Conservation (phyloP, 2,329 filamentous ascomycete species). For the Fonsecaea multimorphosa region DNA sequence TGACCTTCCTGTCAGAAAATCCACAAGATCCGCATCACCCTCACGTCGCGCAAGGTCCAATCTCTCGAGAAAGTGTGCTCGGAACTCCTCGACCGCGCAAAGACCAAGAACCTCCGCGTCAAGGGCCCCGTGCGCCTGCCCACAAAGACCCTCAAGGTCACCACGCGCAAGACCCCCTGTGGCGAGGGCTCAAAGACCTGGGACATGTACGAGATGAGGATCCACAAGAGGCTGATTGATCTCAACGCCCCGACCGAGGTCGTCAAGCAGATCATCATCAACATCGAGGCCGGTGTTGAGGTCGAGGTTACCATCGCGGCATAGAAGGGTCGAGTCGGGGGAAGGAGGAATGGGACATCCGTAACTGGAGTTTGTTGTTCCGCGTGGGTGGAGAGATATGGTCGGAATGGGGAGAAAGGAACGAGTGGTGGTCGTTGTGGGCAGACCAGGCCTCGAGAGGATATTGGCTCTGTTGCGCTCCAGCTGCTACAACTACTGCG, state of each 20-base stretch:
- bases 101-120: constrained; percentile 96
- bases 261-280: constrained; percentile 61
- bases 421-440: not conserved
- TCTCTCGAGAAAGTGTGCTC: constrained; percentile 97
- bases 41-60: constrained; percentile 91
- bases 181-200: constrained; percentile 99
- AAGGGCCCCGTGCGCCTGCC: constrained; percentile 98
- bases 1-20: constrained; percentile 66
- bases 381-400: not conserved
- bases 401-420: not conserved
- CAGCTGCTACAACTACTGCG: not conserved
- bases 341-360: not conserved
- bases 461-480: not conserved
- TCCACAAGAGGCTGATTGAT: constrained; percentile 98
- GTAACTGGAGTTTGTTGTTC: not conserved
- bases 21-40: constrained; percentile 98
- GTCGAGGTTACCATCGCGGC: constrained; percentile 61
- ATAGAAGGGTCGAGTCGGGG: constrained; percentile 47
- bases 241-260: constrained; percentile 94
- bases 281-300: constrained; percentile 61
- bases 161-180: constrained; percentile 98
- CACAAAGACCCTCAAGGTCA: constrained; percentile 94
- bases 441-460: not conserved
- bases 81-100: constrained; percentile 98
- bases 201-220: constrained; percentile 99